Evolutionary conservation across 1,139 yeast species (phyloP).

Genomic region (Protomyces pachydermus): DNA sequence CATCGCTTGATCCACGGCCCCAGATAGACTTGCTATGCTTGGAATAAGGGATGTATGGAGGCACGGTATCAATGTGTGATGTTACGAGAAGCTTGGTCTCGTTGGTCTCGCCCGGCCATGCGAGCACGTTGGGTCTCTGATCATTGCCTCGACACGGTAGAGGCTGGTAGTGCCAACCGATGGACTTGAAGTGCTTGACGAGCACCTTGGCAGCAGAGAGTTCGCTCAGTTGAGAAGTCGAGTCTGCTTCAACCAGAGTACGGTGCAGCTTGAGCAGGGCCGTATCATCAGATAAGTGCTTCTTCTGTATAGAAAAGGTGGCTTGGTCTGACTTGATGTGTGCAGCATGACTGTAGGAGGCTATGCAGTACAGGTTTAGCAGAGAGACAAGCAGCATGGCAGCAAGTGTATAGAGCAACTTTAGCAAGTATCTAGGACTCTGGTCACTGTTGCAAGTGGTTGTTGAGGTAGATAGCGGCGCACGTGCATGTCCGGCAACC

Average conservation of each 20-base stretch:
- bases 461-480: no score
- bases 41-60: constrained; percentile 56
- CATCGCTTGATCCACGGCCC: constrained; percentile 67
- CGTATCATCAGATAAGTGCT: not conserved
- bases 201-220: constrained; percentile 14
- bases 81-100: constrained; percentile 53
- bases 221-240: constrained; percentile 14
- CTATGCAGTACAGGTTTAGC: no score
- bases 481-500: no score
- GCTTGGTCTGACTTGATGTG: not conserved
- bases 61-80: constrained; percentile 68
- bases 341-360: no score
- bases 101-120: constrained; percentile 25
- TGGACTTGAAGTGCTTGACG: constrained; percentile 4
- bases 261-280: constrained; percentile 8
- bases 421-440: no score
- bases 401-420: no score
- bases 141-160: constrained; percentile 10
- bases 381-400: no score
- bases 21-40: constrained; percentile 50
- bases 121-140: constrained; percentile 7
- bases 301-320: not conserved
- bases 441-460: no score
- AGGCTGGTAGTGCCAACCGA: constrained; percentile 11
- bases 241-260: constrained; percentile 14